Evolutionary conservation across 2,329 filamentous ascomycete species (phyloP).

Genomic region (Atkinsonella texensis): DNA sequence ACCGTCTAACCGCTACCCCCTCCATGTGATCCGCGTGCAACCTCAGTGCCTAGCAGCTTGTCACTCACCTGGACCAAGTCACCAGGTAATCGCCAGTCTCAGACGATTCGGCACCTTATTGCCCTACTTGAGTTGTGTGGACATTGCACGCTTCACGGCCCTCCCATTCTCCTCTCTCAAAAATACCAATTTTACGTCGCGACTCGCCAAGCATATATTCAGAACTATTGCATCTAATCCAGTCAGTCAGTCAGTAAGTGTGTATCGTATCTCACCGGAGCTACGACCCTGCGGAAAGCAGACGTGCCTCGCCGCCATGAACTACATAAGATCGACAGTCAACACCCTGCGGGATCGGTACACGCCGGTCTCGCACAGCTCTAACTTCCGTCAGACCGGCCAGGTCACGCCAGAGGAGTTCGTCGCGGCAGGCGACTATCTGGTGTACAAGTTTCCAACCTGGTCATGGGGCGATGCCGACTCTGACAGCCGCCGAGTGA

Average conservation of each 20-base stretch:
- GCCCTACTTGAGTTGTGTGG: not conserved
- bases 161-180: not conserved
- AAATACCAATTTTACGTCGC: not conserved
- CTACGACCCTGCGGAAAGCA: slow-evolving; percentile 9
- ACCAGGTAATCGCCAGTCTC: slow-evolving; percentile 4
- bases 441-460: slow-evolving; percentile 97
- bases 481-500: slow-evolving; percentile 62
- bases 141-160: too few relatives aligned
- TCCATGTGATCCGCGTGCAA: slow-evolving; percentile 19
- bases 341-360: slow-evolving; percentile 87
- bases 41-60: slow-evolving; percentile 5
- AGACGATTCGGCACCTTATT: too few relatives aligned
- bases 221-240: not conserved
- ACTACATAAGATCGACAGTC: slow-evolving; percentile 83
- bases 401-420: slow-evolving; percentile 98
- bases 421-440: slow-evolving; percentile 86
- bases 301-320: slow-evolving; percentile 43
- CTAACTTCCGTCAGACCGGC: slow-evolving; percentile 85
- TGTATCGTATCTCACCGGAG: not conserved
- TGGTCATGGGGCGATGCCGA: slow-evolving; percentile 95
- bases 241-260: too few relatives aligned
- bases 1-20: slow-evolving; percentile 6
- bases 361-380: slow-evolving; percentile 78
- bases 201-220: too few relatives aligned
- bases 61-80: slow-evolving; percentile 7